phyloP scores from a whole-genome alignment of 441 rosid species.

The Pelargonium fulgidum region DNA sequence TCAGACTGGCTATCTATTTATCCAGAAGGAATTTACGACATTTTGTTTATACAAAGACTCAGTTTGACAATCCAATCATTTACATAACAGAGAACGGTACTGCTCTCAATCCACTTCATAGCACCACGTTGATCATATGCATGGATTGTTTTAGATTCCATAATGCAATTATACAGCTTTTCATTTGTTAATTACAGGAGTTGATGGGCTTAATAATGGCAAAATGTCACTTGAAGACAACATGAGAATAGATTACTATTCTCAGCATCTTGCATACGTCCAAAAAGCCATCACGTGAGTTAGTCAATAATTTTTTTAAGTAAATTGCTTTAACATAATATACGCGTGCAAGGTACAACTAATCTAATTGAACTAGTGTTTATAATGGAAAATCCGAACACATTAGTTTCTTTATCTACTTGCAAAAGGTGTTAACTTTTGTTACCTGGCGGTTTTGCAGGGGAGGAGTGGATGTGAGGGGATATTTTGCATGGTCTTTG shows the following conservation, averaged over 20 bases:
- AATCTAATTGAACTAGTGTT: neutral
- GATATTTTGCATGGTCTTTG: conserved; percentile 23
- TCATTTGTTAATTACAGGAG: conserved; percentile 19
- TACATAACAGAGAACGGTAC: conserved; percentile 17
- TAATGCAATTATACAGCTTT: neutral
- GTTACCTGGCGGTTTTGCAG: conserved; percentile 1
- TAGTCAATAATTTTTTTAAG: neutral
- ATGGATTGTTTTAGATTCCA: too few relatives aligned
- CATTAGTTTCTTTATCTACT: neutral
- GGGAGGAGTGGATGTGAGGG: conserved; percentile 19
- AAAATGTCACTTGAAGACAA: conserved; percentile 19
- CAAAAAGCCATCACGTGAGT: conserved; percentile 19
- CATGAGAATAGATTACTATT: conserved; percentile 17
- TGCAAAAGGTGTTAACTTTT: neutral
- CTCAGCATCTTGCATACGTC: conserved; percentile 16
- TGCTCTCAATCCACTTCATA: neutral
- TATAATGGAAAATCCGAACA: neutral
- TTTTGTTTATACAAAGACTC: conserved; percentile 34
- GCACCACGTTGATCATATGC: too few relatives aligned
- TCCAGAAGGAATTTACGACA: conserved; percentile 36
- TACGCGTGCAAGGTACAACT: too few relatives aligned
- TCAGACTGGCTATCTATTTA: conserved; percentile 39
- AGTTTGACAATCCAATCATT: conserved; percentile 5
- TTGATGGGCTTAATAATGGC: conserved; percentile 28
- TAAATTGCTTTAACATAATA: neutral